Evolutionary conservation across 164 flowering plant genomes (phyloP), one percentile per base, ranked within the genome.

Genomic region (Taxillus chinensis): DNA sequence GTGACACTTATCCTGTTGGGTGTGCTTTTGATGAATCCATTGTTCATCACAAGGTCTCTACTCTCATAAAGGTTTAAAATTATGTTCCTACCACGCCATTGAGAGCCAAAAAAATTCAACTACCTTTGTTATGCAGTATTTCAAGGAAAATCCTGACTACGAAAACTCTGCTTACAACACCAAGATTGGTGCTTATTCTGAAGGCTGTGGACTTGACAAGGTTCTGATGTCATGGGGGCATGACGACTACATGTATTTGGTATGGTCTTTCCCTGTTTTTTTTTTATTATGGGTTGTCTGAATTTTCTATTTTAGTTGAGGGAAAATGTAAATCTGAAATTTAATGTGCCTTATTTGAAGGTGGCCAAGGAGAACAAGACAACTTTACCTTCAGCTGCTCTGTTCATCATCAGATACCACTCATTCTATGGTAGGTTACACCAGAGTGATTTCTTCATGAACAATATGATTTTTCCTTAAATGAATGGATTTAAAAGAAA

Each of bases 291-390:
- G 13, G 51, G 51, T 11, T 11, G 13, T 48, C 12, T 43, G 0
- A 6, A 11, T 11, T 48, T 48, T 48, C 51, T 11, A 48, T 4
- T 48, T 7, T 11, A 48, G 3, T 7, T 0, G 12, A 7, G 51
- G 51, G 12, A 48, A 48, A 7, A 48, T 11, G 27, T 27, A 48
- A 4, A 7, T 11, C 13, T 43, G 10, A 43, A 5, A 9, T 43
- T 43, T 43, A 5, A 43, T 43, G 13, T n/a, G n/a, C 12, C 12
- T 17, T 55, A 17, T n/a, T 55, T 55, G 7, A 3, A 55, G 58
- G 58, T 55, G 27, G 58, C 58, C 58, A 55, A 55, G 58, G 40
- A 55, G 38, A 55, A 55, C 58, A 55, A 55, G 58, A 17, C 39
- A 17, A 55, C 58, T 55, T 38, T 55, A 5, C 58, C 58, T 55